phyloP scores from a whole-genome alignment of 2,329 filamentous ascomycete genomes.

The Thermothelomyces thermophilus region DNA sequence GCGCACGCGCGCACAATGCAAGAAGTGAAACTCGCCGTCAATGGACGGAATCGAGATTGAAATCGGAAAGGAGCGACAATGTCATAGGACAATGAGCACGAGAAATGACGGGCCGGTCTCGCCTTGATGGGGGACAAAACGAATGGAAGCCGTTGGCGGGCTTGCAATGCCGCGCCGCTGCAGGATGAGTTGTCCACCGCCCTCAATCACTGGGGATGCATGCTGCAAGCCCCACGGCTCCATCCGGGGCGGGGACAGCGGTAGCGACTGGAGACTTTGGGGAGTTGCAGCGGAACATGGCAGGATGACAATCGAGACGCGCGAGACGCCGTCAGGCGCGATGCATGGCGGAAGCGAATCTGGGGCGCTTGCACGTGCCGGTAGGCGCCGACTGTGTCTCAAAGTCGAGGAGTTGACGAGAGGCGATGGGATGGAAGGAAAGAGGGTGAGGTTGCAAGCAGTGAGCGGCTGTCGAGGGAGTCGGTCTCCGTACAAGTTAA shows the following conservation, averaged over 20 bases:
- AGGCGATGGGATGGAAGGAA: background rate
- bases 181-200: constrained; percentile 36
- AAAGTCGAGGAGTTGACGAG: background rate
- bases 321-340: constrained; percentile 17
- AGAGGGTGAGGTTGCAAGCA: background rate
- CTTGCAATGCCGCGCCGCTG: constrained; percentile 32
- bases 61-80: constrained; percentile 12
- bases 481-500: too few relatives aligned
- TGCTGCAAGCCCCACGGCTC: constrained; percentile 18
- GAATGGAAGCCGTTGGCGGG: constrained; percentile 30
- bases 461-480: too few relatives aligned
- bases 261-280: constrained; percentile 1
- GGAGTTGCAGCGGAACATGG: background rate
- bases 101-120: constrained; percentile 9
- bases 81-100: constrained; percentile 9
- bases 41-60: constrained; percentile 2
- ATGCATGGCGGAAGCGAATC: constrained; percentile 9
- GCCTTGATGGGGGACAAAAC: constrained; percentile 17
- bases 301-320: constrained; percentile 9
- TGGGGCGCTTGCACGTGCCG: constrained; percentile 5
- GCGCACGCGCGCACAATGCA: constrained; percentile 7
- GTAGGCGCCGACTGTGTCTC: background rate
- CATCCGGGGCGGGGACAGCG: constrained; percentile 13
- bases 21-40: constrained; percentile 10
- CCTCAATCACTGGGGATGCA: constrained; percentile 23